Conservation (phyloP, 805 yeast species). For the Teunomyces cretensis region DNA sequence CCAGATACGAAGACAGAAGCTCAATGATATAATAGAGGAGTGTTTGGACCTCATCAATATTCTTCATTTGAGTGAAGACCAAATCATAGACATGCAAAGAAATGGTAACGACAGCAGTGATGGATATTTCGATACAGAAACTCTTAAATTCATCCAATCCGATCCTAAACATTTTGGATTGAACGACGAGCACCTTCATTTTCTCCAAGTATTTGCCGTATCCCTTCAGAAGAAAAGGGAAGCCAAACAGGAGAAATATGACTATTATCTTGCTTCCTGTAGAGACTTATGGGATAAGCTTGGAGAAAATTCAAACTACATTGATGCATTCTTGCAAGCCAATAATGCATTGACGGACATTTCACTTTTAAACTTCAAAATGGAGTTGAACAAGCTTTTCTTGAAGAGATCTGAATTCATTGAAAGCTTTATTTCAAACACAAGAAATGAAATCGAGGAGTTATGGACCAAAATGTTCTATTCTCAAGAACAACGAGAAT, state of each 20-base stretch:
- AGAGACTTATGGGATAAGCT: conserved; percentile 56
- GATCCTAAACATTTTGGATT: conserved; percentile 43
- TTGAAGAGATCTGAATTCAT: conserved; percentile 62
- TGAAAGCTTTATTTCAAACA: conserved; percentile 63
- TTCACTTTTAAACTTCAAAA: conserved; percentile 50
- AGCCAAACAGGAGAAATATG: conserved; percentile 36
- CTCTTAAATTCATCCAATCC: conserved; percentile 31
- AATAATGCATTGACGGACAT: conserved; percentile 49
- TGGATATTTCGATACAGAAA: conserved; percentile 37
- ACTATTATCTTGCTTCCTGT: conserved; percentile 41
- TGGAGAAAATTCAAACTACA: conserved; percentile 43
- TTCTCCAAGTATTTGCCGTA: conserved; percentile 28
- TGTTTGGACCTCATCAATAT: conserved; percentile 26
- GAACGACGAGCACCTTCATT: conserved; percentile 32
- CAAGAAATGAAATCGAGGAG: conserved; percentile 56
- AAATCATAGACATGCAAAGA: conserved; percentile 32
- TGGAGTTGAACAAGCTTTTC: conserved; percentile 58
- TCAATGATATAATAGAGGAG: conserved; percentile 21
- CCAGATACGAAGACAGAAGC: conserved; percentile 18
- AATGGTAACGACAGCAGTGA: conserved; percentile 21
- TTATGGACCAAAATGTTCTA: conserved; percentile 65
- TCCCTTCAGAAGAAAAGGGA: conserved; percentile 32
- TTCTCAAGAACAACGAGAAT: conserved; percentile 48
- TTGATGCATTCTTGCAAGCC: conserved; percentile 41
- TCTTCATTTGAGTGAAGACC: conserved; percentile 33